Evolutionary conservation across 371 early-diverging fungal species (phyloP), one percentile per base, ranked within the genome.

Genomic region (Saksenaea vasiformis): DNA sequence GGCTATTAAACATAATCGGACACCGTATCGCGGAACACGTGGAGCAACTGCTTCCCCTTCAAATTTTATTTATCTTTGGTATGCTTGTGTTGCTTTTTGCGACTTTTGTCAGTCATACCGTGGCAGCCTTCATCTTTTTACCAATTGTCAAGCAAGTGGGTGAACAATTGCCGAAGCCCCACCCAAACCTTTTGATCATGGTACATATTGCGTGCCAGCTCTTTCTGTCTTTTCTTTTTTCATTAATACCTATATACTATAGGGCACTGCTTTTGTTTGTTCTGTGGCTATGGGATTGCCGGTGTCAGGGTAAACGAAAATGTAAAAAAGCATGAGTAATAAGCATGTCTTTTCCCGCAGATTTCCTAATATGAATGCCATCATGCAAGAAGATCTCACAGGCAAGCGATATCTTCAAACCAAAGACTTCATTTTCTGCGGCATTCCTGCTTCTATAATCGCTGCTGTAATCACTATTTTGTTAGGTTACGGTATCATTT

Each of bases 291-390:
- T 98, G 98, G 97, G 93, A 1, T 77, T 98, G 11, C 97, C 95
- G 1, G 93, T 98, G 14, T 93, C 89, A 80, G 93, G 91, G 81
- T 64, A 64, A 27, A 58, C 26, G 27, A 34, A 15, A 13, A 51
- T 22, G 10, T 7, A 17, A 35, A 31, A 31, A 14, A 5, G 7
- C 14, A 8, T 5, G 24, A 43, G 3, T 27, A 47, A 19, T 2
- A 27, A 4, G 17, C 15, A 43, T 60, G 1, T 13, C 34, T 0
- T 27, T 27, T 0, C 22, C 26, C 8, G 24, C 19, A 53, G 90
- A 0, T 98, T 96, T 77, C 98, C 98, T 0, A 98, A 98, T 65
- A 96, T 98, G 94, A 94, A 91, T 68, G 95, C 98, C 13, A 91
- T 95, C 51, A 90, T 93, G 73, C 86, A 93, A 77, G 97, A 98